Base-by-base conservation (phyloP, 2,329 filamentous ascomycete species). In the Septoria petroselini region DNA sequence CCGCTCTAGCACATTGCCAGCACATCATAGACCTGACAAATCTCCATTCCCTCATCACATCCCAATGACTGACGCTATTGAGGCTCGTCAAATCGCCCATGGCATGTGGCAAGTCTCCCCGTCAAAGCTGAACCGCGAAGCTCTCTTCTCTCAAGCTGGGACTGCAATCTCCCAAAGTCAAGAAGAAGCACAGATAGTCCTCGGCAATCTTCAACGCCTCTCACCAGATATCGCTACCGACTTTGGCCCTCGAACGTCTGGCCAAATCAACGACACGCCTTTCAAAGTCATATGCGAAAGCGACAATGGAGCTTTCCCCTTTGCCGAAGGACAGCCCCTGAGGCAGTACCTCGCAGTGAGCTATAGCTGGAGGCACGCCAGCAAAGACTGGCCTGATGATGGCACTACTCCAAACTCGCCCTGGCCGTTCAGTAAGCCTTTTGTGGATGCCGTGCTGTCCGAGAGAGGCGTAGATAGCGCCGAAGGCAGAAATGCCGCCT, bases 391-490 rank as follows among this genome's bases (percentile, higher is more conserved):
- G 41, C 41, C 41, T 34, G 30, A 17, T 21, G 41, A 44, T 8
- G 19, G 41, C 2, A 34, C 30, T 15, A 4, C 11, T 4, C n/a
- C 41, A 14, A 4, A 27, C 11, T 11, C 41, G 30, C 41, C 41
- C 3, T 44, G 41, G 30, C 41, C 41, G 3, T 44, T 44, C 18
- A 44, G 41, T 2, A 44, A 34, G 41, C 41, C 41, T 14, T 34
- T 44, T 9, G 41, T 44, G 12, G 41, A 44, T 2, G 41, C 41
- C 41, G 31, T 44, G n/a, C 18, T 44, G 12, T 11, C 17, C 15
- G 41, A 44, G 29, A 44, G 41, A 11, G 41, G 41, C 17, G 18
- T 35, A 11, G 29, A 21, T 29, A 18, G 15, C 7, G 34, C 14
- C 14, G 17, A 19, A 17, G 34, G 15, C 34, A 37, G 34, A 19